Evolutionary conservation across 768 basidiomycete genomes (phyloP).

Genomic region (Chalciporus piperatus): DNA sequence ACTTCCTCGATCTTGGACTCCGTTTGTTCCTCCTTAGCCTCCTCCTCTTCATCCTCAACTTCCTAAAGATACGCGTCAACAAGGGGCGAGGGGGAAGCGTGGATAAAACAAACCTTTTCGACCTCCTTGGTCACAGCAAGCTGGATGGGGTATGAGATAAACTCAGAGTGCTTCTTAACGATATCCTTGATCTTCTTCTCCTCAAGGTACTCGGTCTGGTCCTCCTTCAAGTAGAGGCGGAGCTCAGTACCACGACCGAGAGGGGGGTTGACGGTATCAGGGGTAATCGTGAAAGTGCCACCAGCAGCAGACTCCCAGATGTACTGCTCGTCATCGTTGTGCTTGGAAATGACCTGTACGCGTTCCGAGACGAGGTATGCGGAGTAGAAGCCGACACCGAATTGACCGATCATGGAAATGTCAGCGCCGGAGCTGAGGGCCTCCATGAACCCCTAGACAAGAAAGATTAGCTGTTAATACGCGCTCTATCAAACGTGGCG

Average conservation of each 20-base stretch:
- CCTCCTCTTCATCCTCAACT: constrained; percentile 81
- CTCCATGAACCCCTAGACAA: constrained; percentile 93
- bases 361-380: constrained; percentile 98
- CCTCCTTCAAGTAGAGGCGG: constrained; percentile 93
- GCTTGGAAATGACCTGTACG: constrained; percentile 98
- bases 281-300: constrained; percentile 98
- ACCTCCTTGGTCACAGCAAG: constrained; percentile 98
- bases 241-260: constrained; percentile 94
- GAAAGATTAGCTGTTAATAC: constrained; percentile 7
- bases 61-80: constrained; percentile 48
- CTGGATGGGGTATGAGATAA: constrained; percentile 99
- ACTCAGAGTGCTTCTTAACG: constrained; percentile 99
- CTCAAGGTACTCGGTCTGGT: constrained; percentile 98
- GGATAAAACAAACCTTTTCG: constrained; percentile 73
- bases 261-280: constrained; percentile 83
- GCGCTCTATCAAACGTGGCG: background rate
- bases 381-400: constrained; percentile 99
- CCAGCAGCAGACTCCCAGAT: constrained; percentile 99
- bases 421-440: constrained; percentile 87
- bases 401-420: constrained; percentile 97
- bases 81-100: background rate
- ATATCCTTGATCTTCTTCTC: constrained; percentile 99
- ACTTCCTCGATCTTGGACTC: constrained; percentile 81
- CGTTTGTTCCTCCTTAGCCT: constrained; percentile 65
- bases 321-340: constrained; percentile 99